Conservation (phyloP, 768 basidiomycete genomes). For the Tylopilus cervinicoccineus region DNA sequence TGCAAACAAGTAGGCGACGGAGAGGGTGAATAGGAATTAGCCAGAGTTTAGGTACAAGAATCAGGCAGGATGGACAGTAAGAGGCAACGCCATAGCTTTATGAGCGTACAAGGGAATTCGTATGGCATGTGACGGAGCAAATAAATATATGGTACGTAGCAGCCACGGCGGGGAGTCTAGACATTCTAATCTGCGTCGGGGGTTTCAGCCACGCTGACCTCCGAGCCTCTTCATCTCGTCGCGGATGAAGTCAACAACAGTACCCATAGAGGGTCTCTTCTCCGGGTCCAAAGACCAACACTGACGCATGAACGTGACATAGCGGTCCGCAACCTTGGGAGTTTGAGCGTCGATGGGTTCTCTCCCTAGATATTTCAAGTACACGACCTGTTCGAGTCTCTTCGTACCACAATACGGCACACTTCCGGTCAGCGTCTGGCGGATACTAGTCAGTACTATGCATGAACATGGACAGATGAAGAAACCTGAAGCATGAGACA, state of each 20-base stretch:
- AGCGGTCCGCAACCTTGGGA: not conserved
- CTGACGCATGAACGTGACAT: slow-evolving; percentile 3
- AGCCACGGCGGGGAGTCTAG: too few relatives aligned
- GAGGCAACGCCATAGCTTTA: too few relatives aligned
- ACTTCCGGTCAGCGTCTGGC: slow-evolving; percentile 6
- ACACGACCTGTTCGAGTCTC: slow-evolving; percentile 11
- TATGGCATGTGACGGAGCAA: too few relatives aligned
- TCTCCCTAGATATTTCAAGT: slow-evolving; percentile 11
- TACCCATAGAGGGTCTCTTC: slow-evolving; percentile 8
- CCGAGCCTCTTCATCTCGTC: not conserved
- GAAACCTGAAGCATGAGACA: slow-evolving; percentile 17
- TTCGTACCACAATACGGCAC: slow-evolving; percentile 9
- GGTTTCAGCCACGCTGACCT: too few relatives aligned
- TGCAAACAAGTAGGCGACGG: too few relatives aligned
- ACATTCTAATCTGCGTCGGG: too few relatives aligned
- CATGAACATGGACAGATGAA: not conserved
- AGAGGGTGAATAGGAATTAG: too few relatives aligned
- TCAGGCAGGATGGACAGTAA: too few relatives aligned
- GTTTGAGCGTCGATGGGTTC: slow-evolving; percentile 12
- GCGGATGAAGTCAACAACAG: slow-evolving; percentile 1
- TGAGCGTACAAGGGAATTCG: too few relatives aligned
- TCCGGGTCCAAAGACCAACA: slow-evolving; percentile 12
- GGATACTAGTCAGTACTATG: not conserved
- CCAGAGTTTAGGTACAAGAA: too few relatives aligned
- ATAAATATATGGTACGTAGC: too few relatives aligned